Conservation (phyloP, 2,329 filamentous ascomycete genomes). For the Cladophialophora exuberans region DNA sequence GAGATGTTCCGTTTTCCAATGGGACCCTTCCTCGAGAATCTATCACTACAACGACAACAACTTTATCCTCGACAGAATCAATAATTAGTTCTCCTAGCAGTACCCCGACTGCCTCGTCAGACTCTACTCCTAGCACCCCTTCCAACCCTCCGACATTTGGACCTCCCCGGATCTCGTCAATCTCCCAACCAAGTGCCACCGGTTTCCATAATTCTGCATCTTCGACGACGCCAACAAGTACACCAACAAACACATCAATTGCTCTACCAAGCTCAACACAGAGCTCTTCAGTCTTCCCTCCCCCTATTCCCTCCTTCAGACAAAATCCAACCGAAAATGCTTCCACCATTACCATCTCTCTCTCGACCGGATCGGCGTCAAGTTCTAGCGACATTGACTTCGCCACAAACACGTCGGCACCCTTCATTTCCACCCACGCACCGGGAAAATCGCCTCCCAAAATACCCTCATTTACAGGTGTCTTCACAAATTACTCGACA, state of each 20-base stretch:
- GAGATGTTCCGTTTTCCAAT: slow-evolving; percentile 18
- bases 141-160: background rate
- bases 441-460: background rate
- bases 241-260: background rate
- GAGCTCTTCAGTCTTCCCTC: background rate
- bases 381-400: background rate
- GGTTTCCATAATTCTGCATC: background rate
- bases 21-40: slow-evolving; percentile 7
- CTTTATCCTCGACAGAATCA: background rate
- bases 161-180: too few relatives aligned
- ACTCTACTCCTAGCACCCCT: background rate
- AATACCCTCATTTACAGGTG: slow-evolving; percentile 6
- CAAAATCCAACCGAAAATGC: background rate
- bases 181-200: background rate
- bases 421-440: background rate
- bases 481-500: slow-evolving; percentile 8
- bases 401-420: background rate
- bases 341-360: background rate
- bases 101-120: background rate
- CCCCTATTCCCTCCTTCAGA: background rate
- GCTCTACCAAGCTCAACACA: background rate
- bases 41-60: background rate
- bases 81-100: background rate
- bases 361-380: background rate
- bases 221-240: background rate